Percentiles rank a stretch among this genome's conserved stretches.
Evolutionary conservation across 306 rosid species (phyloP).

Genomic region (Cicer arietinum): DNA sequence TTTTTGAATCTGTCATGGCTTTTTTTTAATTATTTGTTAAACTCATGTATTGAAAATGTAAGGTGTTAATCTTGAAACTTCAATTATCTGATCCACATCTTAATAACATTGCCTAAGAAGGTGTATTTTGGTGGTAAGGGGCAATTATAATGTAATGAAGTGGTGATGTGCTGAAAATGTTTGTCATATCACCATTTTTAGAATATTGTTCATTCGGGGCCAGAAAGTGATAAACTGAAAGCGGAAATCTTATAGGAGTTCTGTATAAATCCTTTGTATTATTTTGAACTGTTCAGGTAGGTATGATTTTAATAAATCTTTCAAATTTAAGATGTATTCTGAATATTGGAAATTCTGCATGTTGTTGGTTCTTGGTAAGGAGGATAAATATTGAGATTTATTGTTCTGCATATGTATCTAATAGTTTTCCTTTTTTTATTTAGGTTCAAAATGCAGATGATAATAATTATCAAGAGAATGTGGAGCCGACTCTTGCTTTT

Average conservation of each 20-base stretch:
- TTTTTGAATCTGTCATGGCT: slow-evolving; percentile 28
- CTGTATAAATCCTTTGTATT: slow-evolving; percentile 17
- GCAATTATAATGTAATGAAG: slow-evolving; percentile 3
- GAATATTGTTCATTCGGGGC: slow-evolving; percentile 1
- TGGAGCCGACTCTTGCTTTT: slow-evolving; percentile 86
- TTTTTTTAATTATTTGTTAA: slow-evolving; percentile 28
- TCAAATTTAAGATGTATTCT: slow-evolving; percentile 27
- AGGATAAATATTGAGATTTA: slow-evolving; percentile 33
- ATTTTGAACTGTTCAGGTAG: slow-evolving; percentile 29
- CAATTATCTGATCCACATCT: slow-evolving; percentile 20
- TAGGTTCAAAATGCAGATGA: slow-evolving; percentile 99
- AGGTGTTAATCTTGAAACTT: slow-evolving; percentile 7
- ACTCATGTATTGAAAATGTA: slow-evolving; percentile 19
- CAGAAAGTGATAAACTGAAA: not conserved
- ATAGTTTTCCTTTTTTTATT: slow-evolving; percentile 48
- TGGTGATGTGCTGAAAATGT: not conserved
- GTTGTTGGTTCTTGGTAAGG: slow-evolving; percentile 24
- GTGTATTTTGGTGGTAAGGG: slow-evolving; percentile 22
- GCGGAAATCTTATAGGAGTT: not conserved
- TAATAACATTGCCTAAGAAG: slow-evolving; percentile 26
- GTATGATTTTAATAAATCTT: not conserved
- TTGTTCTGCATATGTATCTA: slow-evolving; percentile 32
- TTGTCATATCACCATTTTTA: slow-evolving; percentile 9
- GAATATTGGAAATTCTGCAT: slow-evolving; percentile 15
- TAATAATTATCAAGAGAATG: slow-evolving; percentile 73